Percentiles rank a stretch among this genome's conserved stretches.
These are phyloP conservation scores for Pseudonectria buxi DNA, from an alignment of 2,329 filamentous ascomycete genomes.

Conservation along the genomic window DNA sequence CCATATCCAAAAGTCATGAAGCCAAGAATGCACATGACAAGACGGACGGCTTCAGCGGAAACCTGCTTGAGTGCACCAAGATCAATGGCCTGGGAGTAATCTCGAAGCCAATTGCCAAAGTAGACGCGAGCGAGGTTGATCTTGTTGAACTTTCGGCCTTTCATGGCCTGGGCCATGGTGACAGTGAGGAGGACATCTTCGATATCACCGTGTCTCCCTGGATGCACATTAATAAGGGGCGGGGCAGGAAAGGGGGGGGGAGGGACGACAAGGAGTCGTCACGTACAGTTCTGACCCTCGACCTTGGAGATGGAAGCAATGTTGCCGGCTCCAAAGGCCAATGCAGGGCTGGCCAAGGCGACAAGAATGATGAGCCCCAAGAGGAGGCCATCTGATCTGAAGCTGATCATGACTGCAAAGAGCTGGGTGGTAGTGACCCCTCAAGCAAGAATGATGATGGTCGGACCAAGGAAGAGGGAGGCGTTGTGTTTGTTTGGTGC, in stretches of 20 bases:
- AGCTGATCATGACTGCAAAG: slow-evolving; percentile 37
- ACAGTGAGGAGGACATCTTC: slow-evolving; percentile 81
- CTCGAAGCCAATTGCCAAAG: slow-evolving; percentile 91
- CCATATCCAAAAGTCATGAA: slow-evolving; percentile 87
- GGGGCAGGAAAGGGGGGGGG: not conserved
- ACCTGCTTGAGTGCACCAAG: slow-evolving; percentile 88
- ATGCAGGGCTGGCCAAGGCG: slow-evolving; percentile 58
- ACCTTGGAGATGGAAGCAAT: slow-evolving; percentile 75
- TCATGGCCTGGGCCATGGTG: slow-evolving; percentile 45
- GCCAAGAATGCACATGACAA: slow-evolving; percentile 80
- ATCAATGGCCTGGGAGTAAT: slow-evolving; percentile 92
- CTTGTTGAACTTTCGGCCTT: slow-evolving; percentile 77
- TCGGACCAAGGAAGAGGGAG: too few relatives aligned
- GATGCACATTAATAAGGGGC: slow-evolving; percentile 6
- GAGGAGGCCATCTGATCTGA: slow-evolving; percentile 43
- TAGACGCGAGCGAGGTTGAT: slow-evolving; percentile 84
- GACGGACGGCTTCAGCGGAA: slow-evolving; percentile 82
- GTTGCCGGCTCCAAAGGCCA: slow-evolving; percentile 83
- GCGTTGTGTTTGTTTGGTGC: too few relatives aligned
- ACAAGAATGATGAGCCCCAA: slow-evolving; percentile 56
- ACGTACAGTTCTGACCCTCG: slow-evolving; percentile 74
- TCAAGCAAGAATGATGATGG: slow-evolving; percentile 2
- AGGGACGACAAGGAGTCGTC: not conserved
- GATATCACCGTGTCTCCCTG: slow-evolving; percentile 83
- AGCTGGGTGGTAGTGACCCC: slow-evolving; percentile 5